These are phyloP conservation scores for Geotrichum macrosporum DNA, from an alignment of 1,139 yeast genomes.

Conservation along the genomic window DNA sequence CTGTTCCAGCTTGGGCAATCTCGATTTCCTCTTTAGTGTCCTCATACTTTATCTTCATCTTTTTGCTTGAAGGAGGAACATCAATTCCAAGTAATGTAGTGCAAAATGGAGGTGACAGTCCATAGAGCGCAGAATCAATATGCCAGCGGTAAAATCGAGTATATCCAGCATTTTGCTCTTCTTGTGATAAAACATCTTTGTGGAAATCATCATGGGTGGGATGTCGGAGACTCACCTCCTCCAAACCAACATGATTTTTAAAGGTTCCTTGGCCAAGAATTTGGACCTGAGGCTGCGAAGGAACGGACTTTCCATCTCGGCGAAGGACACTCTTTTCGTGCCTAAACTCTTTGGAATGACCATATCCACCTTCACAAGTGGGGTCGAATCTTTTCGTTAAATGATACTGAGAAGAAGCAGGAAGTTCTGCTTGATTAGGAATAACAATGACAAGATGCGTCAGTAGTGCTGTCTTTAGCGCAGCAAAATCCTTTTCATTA, in stretches of 20 bases:
- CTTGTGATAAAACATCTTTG: constrained; percentile 56
- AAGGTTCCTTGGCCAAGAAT: constrained; percentile 76
- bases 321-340: constrained; percentile 70
- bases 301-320: constrained; percentile 76
- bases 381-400: constrained; percentile 77
- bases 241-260: constrained; percentile 65
- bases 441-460: constrained; percentile 66
- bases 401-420: constrained; percentile 69
- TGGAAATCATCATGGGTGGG: constrained; percentile 82
- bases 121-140: constrained; percentile 84
- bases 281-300: constrained; percentile 81
- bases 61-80: constrained; percentile 52
- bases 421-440: constrained; percentile 59
- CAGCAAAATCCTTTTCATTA: constrained; percentile 57
- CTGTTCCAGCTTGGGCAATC: constrained; percentile 79
- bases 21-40: constrained; percentile 61
- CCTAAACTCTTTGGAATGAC: constrained; percentile 81
- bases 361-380: constrained; percentile 64
- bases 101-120: constrained; percentile 75
- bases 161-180: constrained; percentile 55
- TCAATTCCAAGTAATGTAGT: constrained; percentile 78
- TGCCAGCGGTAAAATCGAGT: constrained; percentile 92
- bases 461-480: constrained; percentile 60
- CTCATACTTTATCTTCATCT: constrained; percentile 55
- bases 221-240: constrained; percentile 64